A percentile compares a stretch with the other conserved stretches of the same genome.
These are phyloP conservation scores for Rhodotorula sp. DNA, from an alignment of 1,284 basidiomycete species.

Conservation along the genomic window DNA sequence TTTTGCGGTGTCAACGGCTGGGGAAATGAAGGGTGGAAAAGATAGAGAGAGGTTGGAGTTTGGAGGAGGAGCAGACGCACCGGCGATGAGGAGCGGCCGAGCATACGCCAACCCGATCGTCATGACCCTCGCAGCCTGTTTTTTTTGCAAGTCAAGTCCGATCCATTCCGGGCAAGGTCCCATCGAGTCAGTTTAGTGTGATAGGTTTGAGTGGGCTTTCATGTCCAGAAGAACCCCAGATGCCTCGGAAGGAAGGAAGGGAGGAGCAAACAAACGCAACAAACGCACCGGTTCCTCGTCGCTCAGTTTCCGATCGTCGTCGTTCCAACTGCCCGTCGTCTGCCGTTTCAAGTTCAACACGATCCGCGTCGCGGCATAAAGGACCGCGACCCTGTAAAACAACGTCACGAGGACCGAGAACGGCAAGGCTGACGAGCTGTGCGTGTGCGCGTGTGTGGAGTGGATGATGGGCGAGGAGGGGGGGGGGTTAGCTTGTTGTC, in stretches of 20 bases:
- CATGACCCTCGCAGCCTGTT: conserved; percentile 33
- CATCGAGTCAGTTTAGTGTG: too few species aligned
- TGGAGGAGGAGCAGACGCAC: conserved; percentile 14
- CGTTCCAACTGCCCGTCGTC: conserved; percentile 40
- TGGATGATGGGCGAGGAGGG: too few species aligned
- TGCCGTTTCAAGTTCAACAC: conserved; percentile 42
- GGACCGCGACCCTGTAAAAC: conserved; percentile 44
- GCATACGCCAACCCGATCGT: conserved; percentile 39
- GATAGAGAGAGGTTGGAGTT: too few species aligned
- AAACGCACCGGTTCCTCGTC: conserved; percentile 40
- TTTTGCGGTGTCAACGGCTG: not conserved
- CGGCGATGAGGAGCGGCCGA: conserved; percentile 33
- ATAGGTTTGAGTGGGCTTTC: too few species aligned
- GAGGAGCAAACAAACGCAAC: too few species aligned
- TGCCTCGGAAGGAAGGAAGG: not conserved
- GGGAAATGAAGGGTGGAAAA: too few species aligned
- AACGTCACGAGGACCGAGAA: conserved; percentile 45
- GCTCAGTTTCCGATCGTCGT: conserved; percentile 27
- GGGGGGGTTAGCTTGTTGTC: too few species aligned
- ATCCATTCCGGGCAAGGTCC: not conserved
- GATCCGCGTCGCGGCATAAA: conserved; percentile 44
- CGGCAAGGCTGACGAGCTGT: conserved; percentile 44
- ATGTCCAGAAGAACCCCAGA: not conserved
- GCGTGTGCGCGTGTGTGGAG: conserved; percentile 1
- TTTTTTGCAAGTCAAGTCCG: too few species aligned